Percentiles rank a stretch among this genome's conserved stretches.
Evolutionary conservation across 31 red algal genomes (phyloP).

Genomic region (Pterothamnion heteromorphum): DNA sequence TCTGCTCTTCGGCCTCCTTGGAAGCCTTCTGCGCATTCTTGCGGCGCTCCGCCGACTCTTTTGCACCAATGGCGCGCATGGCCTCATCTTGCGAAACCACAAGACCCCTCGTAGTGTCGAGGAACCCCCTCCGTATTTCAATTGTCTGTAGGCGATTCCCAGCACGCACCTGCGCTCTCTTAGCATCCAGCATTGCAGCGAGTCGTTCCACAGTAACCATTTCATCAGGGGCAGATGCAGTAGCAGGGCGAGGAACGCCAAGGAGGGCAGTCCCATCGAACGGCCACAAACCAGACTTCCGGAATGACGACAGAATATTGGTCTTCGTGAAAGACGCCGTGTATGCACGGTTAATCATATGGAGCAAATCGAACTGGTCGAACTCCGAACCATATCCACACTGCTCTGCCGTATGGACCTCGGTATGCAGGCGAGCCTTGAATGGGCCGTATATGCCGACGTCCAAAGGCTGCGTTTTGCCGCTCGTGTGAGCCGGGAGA

Average conservation of each 20-base stretch:
- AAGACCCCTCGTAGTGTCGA: constrained; percentile 7
- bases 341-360: constrained; percentile 36
- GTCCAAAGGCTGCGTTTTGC: constrained; percentile 50
- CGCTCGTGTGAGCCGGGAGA: constrained; percentile 36
- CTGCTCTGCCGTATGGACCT: neutral
- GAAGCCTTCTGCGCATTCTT: constrained; percentile 10
- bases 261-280: neutral
- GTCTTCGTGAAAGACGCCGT: constrained; percentile 22
- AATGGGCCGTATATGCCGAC: constrained; percentile 42
- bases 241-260: constrained; percentile 17
- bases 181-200: constrained; percentile 8
- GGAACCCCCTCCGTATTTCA: constrained; percentile 7
- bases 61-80: constrained; percentile 11
- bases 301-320: constrained; percentile 21
- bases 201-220: constrained; percentile 2
- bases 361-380: constrained; percentile 30
- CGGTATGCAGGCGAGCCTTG: neutral
- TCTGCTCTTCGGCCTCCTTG: neutral
- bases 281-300: constrained; percentile 27
- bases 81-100: constrained; percentile 32
- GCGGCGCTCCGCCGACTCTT: constrained; percentile 13
- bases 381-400: neutral
- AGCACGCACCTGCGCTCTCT: neutral
- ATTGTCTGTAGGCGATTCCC: neutral
- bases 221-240: neutral